These are phyloP conservation scores for Fusarium denticulatum DNA, from an alignment of 2,329 filamentous ascomycete species.

Conservation along the genomic window DNA sequence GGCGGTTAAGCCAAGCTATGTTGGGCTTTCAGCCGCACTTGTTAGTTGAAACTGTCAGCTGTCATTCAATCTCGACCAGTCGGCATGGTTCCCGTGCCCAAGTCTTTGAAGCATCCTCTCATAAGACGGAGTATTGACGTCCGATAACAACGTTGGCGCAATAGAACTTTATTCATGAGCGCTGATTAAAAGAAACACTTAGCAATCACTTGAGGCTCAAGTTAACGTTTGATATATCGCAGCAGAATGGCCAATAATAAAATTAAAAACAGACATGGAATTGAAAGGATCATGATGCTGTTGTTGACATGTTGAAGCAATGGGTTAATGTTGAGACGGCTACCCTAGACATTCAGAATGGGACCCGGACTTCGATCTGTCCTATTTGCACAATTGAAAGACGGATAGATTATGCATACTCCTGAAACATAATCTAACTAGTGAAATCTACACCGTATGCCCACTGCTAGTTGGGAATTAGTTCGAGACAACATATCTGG, in stretches of 20 bases:
- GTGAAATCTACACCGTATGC: background rate
- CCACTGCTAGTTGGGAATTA: background rate
- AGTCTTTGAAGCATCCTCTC: no score
- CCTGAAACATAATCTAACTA: background rate
- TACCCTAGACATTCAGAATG: background rate
- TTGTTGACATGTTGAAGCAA: no score
- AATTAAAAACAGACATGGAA: background rate
- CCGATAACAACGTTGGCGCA: background rate
- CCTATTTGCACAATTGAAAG: background rate
- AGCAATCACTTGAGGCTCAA: background rate
- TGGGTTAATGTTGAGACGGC: background rate
- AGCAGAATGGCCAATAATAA: no score
- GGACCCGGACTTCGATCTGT: background rate
- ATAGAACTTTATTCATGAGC: accelerated
- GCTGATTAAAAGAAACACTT: accelerated
- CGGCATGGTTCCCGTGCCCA: background rate
- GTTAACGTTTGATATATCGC: no score
- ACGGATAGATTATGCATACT: background rate
- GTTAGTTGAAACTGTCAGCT: background rate
- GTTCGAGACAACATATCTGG: background rate
- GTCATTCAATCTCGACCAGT: background rate
- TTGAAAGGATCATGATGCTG: no score
- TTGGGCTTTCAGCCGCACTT: background rate
- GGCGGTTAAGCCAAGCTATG: background rate
- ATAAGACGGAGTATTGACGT: background rate